A percentile compares a stretch with the other conserved stretches of the same genome.
These are phyloP conservation scores for Amaranthus cruentus DNA, from an alignment of 148 eudicot species.

Conservation along the genomic window DNA sequence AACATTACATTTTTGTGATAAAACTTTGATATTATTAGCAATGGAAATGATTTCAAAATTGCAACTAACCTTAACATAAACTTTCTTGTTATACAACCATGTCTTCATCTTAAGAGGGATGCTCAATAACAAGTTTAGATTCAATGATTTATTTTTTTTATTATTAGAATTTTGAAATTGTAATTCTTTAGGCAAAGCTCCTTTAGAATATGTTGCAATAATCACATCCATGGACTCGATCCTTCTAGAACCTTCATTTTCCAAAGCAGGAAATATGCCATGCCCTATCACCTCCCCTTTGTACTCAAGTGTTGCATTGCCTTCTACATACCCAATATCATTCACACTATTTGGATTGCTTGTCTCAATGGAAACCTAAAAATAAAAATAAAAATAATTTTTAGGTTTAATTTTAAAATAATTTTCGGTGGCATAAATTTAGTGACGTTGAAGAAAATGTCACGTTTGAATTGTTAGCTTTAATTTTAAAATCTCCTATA, in stretches of 20 bases:
- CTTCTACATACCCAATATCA: conserved; percentile 28
- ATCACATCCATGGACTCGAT: conserved; percentile 20
- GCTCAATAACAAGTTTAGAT: conserved; percentile 21
- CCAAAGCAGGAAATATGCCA: conserved; percentile 28
- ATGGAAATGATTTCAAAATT: conserved; percentile 36
- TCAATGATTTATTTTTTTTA: conserved; percentile 15
- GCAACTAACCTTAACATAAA: conserved; percentile 31
- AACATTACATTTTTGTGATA: conserved; percentile 43
- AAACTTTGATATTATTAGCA: conserved; percentile 23
- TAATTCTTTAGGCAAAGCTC: conserved; percentile 30
- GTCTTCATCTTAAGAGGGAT: conserved; percentile 39
- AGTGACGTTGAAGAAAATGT: too few species aligned
- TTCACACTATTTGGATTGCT: conserved; percentile 40
- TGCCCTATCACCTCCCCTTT: conserved; percentile 33
- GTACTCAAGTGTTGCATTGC: conserved; percentile 25
- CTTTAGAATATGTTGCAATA: conserved; percentile 19
- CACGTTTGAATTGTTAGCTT: too few species aligned
- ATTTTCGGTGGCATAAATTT: too few species aligned
- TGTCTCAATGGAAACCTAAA: conserved; percentile 27
- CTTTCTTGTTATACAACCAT: conserved; percentile 24
- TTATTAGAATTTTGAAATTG: conserved; percentile 1
- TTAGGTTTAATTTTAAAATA: too few species aligned
- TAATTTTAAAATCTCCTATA: too few species aligned
- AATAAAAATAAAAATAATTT: too few species aligned
- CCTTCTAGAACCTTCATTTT: conserved; percentile 23